These are phyloP conservation scores for Candida maltosa DNA, from an alignment of 805 yeast species.

Conservation along the genomic window DNA sequence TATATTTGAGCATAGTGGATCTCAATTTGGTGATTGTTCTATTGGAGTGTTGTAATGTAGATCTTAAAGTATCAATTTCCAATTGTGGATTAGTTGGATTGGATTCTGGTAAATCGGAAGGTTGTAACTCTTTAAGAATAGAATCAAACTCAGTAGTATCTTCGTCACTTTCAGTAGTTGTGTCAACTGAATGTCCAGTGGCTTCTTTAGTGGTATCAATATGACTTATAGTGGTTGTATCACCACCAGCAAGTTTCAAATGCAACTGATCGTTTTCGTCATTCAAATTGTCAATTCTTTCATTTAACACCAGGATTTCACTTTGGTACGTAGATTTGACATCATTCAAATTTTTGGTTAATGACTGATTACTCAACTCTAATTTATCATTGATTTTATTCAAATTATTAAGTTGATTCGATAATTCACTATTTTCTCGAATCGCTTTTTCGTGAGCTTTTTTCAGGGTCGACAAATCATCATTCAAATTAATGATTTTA, in stretches of 20 bases:
- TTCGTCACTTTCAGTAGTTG: constrained; percentile 16
- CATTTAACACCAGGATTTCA: constrained; percentile 48
- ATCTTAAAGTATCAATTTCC: constrained; percentile 63
- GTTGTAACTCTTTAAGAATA: constrained; percentile 25
- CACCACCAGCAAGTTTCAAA: constrained; percentile 20
- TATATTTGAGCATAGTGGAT: constrained; percentile 43
- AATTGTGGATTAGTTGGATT: constrained; percentile 45
- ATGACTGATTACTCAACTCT: constrained; percentile 34
- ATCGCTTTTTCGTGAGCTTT: constrained; percentile 38
- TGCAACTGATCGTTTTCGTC: constrained; percentile 66
- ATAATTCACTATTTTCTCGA: constrained; percentile 29
- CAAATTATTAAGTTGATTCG: constrained; percentile 19
- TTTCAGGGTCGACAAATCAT: constrained; percentile 37
- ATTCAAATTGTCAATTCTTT: constrained; percentile 56
- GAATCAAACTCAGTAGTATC: constrained; percentile 34
- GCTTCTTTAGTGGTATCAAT: neutral
- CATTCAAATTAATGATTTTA: constrained; percentile 43
- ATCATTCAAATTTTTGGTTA: constrained; percentile 36
- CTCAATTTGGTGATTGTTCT: constrained; percentile 60
- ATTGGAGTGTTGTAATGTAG: constrained; percentile 64
- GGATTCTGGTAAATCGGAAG: constrained; percentile 18
- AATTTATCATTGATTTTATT: constrained; percentile 50
- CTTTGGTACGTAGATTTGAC: constrained; percentile 32
- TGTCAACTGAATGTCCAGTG: neutral
- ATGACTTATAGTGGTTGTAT: neutral